A percentile compares a stretch with the other conserved stretches of the same genome.
These are phyloP conservation scores for Symbiotaphrina buchneri DNA, from an alignment of 495 filamentous ascomycete species.

Conservation along the genomic window DNA sequence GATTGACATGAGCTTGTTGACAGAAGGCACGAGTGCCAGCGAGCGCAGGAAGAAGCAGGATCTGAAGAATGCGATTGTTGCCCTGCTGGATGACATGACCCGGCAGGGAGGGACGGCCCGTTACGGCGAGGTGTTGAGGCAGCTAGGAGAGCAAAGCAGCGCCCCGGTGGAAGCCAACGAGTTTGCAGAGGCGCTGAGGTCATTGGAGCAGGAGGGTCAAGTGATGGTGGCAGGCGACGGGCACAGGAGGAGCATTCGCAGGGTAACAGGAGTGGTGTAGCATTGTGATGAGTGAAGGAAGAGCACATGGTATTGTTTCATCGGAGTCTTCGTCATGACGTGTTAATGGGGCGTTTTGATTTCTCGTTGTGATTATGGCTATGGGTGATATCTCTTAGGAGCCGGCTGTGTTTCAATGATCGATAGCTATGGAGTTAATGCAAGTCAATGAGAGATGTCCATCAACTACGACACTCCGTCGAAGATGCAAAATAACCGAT, in stretches of 20 bases:
- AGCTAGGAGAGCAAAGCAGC: slow-evolving; percentile 52
- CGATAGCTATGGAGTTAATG: too few species aligned
- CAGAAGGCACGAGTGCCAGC: slow-evolving; percentile 68
- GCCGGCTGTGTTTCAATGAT: too few species aligned
- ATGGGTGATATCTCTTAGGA: too few species aligned
- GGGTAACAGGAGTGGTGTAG: slow-evolving; percentile 33
- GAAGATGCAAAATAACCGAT: too few species aligned
- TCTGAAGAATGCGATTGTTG: slow-evolving; percentile 57
- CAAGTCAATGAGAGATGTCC: too few species aligned
- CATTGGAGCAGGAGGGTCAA: slow-evolving; percentile 64
- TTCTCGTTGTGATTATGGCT: background rate
- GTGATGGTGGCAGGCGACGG: slow-evolving; percentile 74
- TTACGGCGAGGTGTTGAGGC: slow-evolving; percentile 51
- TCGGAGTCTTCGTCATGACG: background rate
- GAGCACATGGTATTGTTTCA: background rate
- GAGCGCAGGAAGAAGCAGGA: slow-evolving; percentile 66
- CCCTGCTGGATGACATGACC: slow-evolving; percentile 55
- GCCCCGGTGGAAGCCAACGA: slow-evolving; percentile 50
- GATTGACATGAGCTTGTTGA: slow-evolving; percentile 91
- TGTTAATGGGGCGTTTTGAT: too few species aligned
- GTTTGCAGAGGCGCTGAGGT: slow-evolving; percentile 57
- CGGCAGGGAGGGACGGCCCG: slow-evolving; percentile 39
- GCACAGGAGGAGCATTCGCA: slow-evolving; percentile 56
- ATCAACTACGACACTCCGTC: too few species aligned
- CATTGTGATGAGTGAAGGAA: too few species aligned